Conservation (phyloP, 441 rosid genomes). For the Aquilaria agallochum region DNA sequence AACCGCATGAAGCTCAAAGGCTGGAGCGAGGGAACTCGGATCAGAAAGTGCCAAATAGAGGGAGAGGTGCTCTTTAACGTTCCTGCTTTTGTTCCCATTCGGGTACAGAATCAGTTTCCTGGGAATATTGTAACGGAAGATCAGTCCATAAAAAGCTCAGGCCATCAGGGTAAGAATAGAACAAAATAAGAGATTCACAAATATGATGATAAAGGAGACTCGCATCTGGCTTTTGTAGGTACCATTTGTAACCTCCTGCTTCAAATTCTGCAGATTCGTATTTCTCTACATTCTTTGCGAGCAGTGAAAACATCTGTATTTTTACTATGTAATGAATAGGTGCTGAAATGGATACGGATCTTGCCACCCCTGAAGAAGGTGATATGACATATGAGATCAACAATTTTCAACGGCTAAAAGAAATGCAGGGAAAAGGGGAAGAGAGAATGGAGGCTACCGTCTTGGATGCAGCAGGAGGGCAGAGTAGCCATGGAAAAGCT, state of each 20-base stretch:
- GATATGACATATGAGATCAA: not conserved
- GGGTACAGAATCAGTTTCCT: conserved; percentile 70
- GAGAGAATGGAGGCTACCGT: not conserved
- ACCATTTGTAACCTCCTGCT: conserved; percentile 80
- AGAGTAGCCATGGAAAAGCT: not conserved
- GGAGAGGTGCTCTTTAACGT: conserved; percentile 47
- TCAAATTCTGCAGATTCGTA: conserved; percentile 60
- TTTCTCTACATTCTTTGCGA: conserved; percentile 38
- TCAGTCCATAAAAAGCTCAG: no score
- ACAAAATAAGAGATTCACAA: not conserved
- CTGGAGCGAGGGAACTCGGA: conserved; percentile 33
- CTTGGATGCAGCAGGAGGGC: not conserved
- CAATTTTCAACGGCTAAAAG: not conserved
- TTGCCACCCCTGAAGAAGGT: conserved; percentile 12
- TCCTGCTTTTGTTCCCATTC: conserved; percentile 58
- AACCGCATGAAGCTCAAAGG: conserved; percentile 49
- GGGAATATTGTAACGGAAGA: not conserved
- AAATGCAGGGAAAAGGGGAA: not conserved
- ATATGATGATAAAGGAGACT: not conserved
- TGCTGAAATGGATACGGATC: conserved; percentile 28
- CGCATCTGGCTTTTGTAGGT: not conserved
- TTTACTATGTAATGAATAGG: conserved; percentile 50
- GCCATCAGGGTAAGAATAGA: not conserved
- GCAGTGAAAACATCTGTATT: conserved; percentile 46
- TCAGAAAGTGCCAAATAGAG: conserved; percentile 44